Percentiles rank a stretch among this genome's conserved stretches.
Evolutionary conservation across 306 rosid species (phyloP).

Genomic region (Vigna trinervia): DNA sequence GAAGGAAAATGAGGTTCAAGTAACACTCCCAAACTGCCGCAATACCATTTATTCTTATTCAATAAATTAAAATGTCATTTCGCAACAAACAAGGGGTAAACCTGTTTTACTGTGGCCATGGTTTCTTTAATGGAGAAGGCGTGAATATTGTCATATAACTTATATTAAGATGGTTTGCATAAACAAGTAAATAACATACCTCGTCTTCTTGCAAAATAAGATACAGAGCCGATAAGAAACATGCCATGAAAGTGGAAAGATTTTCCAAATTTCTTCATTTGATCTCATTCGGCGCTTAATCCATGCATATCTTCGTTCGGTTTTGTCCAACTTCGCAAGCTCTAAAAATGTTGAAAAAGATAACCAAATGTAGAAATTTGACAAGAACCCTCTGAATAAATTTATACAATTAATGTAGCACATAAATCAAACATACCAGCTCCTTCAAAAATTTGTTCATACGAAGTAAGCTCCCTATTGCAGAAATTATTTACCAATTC

Average conservation of each 20-base stretch:
- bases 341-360: conserved; percentile 53
- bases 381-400: conserved; percentile 25
- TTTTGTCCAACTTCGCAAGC: conserved; percentile 95
- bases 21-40: conserved; percentile 23
- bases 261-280: conserved; percentile 98
- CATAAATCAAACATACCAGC: conserved; percentile 70
- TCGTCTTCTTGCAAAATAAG: conserved; percentile 92
- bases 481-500: conserved; percentile 96
- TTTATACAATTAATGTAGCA: conserved; percentile 37
- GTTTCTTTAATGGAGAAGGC: conserved; percentile 36
- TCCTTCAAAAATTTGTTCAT: conserved; percentile 99
- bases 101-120: conserved; percentile 34
- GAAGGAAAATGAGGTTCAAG: conserved; percentile 21
- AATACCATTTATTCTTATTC: conserved; percentile 15
- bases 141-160: conserved; percentile 1
- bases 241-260: conserved; percentile 94
- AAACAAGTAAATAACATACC: conserved; percentile 59
- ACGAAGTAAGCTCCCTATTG: conserved; percentile 93
- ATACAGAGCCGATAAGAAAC: conserved; percentile 96
- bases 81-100: conserved; percentile 32
- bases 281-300: conserved; percentile 97
- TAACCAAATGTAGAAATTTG: conserved; percentile 39
- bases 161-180: conserved; percentile 16
- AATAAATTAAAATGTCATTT: conserved; percentile 31
- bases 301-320: conserved; percentile 99